These are phyloP conservation scores for Talaromyces piceae DNA, from an alignment of 2,329 filamentous ascomycete species.

Conservation along the genomic window DNA sequence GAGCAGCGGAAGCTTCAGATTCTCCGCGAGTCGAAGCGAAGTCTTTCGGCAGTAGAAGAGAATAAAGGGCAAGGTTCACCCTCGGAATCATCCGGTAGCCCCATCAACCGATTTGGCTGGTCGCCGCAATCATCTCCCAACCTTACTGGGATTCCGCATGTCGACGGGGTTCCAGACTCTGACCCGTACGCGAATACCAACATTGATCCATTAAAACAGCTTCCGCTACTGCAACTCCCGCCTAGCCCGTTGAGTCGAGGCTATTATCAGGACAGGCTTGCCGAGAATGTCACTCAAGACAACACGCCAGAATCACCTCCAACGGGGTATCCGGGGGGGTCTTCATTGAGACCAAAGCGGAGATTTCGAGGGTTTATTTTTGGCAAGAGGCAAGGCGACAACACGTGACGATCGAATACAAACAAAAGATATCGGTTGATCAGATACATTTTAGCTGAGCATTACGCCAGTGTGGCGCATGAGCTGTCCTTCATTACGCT, in stretches of 20 bases:
- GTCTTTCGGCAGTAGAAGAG: background rate
- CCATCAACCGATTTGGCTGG: background rate
- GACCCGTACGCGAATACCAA: background rate
- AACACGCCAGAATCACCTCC: conserved; percentile 1
- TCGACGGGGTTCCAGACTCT: background rate
- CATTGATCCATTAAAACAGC: conserved; percentile 4
- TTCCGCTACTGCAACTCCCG: conserved; percentile 6
- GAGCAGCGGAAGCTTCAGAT: conserved; percentile 59
- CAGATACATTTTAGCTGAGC: background rate
- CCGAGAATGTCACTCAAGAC: conserved; percentile 1
- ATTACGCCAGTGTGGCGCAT: background rate
- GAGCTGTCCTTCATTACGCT: background rate
- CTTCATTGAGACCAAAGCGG: background rate
- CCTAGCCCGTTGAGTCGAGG: conserved; percentile 29
- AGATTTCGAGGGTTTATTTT: conserved; percentile 9
- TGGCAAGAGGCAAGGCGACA: conserved; percentile 2
- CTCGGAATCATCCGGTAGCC: background rate
- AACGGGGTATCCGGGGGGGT: background rate
- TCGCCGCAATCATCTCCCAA: conserved; percentile 2
- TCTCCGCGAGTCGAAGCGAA: background rate
- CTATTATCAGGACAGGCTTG: conserved; percentile 19
- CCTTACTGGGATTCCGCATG: background rate
- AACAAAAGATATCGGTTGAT: no score
- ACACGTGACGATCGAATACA: no score
- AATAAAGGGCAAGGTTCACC: background rate